Base-by-base conservation (phyloP, 176 grass and related monocot species). In the Aechmea fasciata region DNA sequence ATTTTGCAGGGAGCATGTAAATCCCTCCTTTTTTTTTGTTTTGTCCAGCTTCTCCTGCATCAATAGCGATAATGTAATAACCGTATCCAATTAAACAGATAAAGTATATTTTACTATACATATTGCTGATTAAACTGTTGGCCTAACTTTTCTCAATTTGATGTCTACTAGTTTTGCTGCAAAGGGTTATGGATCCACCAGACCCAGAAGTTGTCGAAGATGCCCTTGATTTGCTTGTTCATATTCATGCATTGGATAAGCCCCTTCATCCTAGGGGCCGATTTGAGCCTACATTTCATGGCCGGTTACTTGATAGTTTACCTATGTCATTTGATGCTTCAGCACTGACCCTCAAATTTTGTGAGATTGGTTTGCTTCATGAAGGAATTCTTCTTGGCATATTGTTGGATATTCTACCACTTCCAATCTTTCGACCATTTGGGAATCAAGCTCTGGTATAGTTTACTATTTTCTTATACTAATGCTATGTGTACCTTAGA, bases 311-410 rank as follows among this genome's bases (percentile, higher is more conserved):
- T 64, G 89, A 96, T 71, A 79, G 87, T 76, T 77, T 91, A 53
- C 88, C 92, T 18, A 77, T 96, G 48, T 96, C 92, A 22, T 86
- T 96, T 82, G 88, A 96, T 63, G 81, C 92, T 74, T 88, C 88
- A 47, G 78, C 88, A 49, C 74, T 91, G 57, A 13, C 88, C 26
- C 83, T 96, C 48, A 96, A 88, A 77, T 91, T 96, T 77, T 66
- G 78, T 62, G 85, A 96, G 75, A 69, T 80, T 75, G 88, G 88
- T 11, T 68, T 79, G 54, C 73, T 91, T 55, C 78, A 66, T 65
- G 92, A 96, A 81, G 88, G 92, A 77, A 79, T 88, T 77, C 63
- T 96, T 14, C 80, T 96, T 77, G 68, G 88, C 47, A 86, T 91
- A 61, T 80, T 96, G 80, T 71, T 91, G 82, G 92, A 96, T 77